phyloP scores from a whole-genome alignment of 805 yeast genomes.

The Saitoella complicata region DNA sequence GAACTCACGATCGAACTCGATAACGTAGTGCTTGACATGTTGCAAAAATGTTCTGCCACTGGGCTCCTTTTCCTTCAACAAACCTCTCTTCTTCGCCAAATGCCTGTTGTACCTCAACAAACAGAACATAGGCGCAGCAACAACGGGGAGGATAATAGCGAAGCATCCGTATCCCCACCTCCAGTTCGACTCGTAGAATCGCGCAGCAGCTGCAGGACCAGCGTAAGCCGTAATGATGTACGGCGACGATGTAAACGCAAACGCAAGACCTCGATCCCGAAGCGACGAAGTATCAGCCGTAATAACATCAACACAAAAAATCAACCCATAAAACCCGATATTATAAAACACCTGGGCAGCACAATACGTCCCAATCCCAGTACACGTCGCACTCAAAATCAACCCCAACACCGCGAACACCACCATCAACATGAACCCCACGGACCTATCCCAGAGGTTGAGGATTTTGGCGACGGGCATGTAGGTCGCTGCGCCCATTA shows the following conservation, averaged over 20 bases:
- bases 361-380: conserved; percentile 34
- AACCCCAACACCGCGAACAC: conserved; percentile 40
- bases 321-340: conserved; percentile 41
- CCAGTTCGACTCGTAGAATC: conserved; percentile 30
- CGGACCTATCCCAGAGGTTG: conserved; percentile 41
- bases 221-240: conserved; percentile 22
- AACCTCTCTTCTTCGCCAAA: conserved; percentile 20
- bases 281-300: conserved; percentile 46
- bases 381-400: conserved; percentile 39
- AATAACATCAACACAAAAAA: conserved; percentile 34
- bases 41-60: conserved; percentile 14
- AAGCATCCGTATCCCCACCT: conserved; percentile 38
- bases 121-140: conserved; percentile 17
- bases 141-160: conserved; percentile 29
- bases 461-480: conserved; percentile 31
- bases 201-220: conserved; percentile 21
- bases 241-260: conserved; percentile 20
- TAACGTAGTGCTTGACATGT: conserved; percentile 15
- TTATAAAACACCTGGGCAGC: conserved; percentile 39
- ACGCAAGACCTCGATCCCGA: conserved; percentile 25
- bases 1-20: conserved; percentile 20
- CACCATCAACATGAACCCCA: conserved; percentile 29
- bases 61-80: conserved; percentile 6
- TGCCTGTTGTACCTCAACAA: conserved; percentile 18
- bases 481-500: conserved; percentile 21